Conservation (phyloP, 1,139 yeast genomes). For the Candida albicans region DNA sequence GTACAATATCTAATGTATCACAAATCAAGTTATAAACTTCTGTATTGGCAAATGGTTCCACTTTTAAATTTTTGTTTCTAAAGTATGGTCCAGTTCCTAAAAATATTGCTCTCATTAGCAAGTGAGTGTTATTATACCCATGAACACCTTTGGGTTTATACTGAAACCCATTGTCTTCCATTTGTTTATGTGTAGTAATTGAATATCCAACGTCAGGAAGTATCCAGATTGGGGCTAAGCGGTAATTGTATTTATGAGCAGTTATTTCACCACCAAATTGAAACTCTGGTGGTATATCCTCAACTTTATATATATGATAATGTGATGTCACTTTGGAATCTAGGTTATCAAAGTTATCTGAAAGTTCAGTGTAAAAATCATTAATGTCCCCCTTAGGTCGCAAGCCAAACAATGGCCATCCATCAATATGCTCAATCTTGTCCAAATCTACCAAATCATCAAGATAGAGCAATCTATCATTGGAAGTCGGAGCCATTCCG, state of each 20-base stretch:
- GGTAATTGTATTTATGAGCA: slow-evolving; percentile 47
- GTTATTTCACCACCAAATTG: slow-evolving; percentile 56
- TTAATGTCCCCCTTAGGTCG: slow-evolving; percentile 50
- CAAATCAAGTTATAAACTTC: slow-evolving; percentile 77
- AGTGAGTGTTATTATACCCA: slow-evolving; percentile 77
- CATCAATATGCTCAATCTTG: slow-evolving; percentile 64
- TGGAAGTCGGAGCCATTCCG: slow-evolving; percentile 89
- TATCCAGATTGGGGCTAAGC: slow-evolving; percentile 85
- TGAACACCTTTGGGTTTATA: slow-evolving; percentile 76
- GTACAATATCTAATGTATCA: slow-evolving; percentile 58
- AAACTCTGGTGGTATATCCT: slow-evolving; percentile 64
- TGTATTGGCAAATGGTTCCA: slow-evolving; percentile 68
- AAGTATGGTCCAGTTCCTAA: slow-evolving; percentile 83
- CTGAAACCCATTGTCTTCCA: slow-evolving; percentile 47
- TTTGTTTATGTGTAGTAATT: slow-evolving; percentile 61
- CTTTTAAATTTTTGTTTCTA: slow-evolving; percentile 27
- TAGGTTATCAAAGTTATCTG: slow-evolving; percentile 22
- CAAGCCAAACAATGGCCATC: slow-evolving; percentile 88
- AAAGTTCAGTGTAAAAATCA: slow-evolving; percentile 21
- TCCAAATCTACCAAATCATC: slow-evolving; percentile 64
- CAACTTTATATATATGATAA: slow-evolving; percentile 50
- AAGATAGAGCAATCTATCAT: slow-evolving; percentile 59
- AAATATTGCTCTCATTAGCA: slow-evolving; percentile 81
- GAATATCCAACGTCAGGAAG: slow-evolving; percentile 82
- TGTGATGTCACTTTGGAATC: slow-evolving; percentile 19